Evolutionary conservation across 441 rosid genomes (phyloP).

Genomic region (Cnidoscolus chayamansa): DNA sequence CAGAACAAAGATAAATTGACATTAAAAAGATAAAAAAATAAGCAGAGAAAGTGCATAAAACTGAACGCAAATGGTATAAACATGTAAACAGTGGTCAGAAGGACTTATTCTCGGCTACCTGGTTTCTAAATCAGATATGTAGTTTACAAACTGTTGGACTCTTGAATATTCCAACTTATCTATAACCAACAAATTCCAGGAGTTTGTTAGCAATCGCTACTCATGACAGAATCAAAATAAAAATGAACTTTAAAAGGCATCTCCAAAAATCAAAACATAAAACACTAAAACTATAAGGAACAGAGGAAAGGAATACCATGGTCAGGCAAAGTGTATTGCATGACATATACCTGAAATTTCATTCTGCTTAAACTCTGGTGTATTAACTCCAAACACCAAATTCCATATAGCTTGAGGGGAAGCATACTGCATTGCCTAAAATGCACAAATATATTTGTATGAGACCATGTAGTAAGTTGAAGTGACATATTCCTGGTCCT

Average conservation of each 20-base stretch:
- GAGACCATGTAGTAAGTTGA: slow-evolving; percentile 7
- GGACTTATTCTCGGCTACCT: slow-evolving; percentile 39
- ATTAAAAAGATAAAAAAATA: slow-evolving; percentile 3
- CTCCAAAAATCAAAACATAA: not conserved
- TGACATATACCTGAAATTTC: slow-evolving; percentile 35
- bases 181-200: slow-evolving; percentile 25
- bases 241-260: not conserved
- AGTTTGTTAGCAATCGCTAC: slow-evolving; percentile 1
- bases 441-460: slow-evolving; percentile 11
- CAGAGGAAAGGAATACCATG: slow-evolving; percentile 3
- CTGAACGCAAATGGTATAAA: not conserved
- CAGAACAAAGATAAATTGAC: slow-evolving; percentile 11
- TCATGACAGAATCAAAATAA: slow-evolving; percentile 1
- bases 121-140: slow-evolving; percentile 75
- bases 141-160: slow-evolving; percentile 68
- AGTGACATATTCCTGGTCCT: slow-evolving; percentile 8
- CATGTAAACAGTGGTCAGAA: slow-evolving; percentile 11
- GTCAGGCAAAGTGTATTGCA: slow-evolving; percentile 1
- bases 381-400: slow-evolving; percentile 55
- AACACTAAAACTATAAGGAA: not conserved
- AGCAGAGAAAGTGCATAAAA: not conserved
- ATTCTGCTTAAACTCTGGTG: slow-evolving; percentile 46
- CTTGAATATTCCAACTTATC: slow-evolving; percentile 49
- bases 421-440: slow-evolving; percentile 89
- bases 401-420: slow-evolving; percentile 94